These are phyloP conservation scores for Letharia columbiana DNA, from an alignment of 495 filamentous ascomycete species.

Conservation along the genomic window DNA sequence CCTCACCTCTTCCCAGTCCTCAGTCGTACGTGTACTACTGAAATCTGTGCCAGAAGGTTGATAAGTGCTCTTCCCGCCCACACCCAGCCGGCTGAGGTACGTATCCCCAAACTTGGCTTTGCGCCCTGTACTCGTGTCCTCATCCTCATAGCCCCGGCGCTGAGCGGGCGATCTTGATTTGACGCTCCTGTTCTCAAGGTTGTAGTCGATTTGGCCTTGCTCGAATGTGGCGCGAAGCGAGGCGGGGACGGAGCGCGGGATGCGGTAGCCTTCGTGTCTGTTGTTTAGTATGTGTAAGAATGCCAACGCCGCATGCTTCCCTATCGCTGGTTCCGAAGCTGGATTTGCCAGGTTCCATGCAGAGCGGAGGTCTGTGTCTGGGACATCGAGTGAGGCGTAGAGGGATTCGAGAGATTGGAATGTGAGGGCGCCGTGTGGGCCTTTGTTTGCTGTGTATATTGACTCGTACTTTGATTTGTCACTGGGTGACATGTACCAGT, in stretches of 20 bases:
- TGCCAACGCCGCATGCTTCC: slow-evolving; percentile 86
- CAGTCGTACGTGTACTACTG: slow-evolving; percentile 61
- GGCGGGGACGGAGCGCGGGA: slow-evolving; percentile 86
- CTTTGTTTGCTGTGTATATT: slow-evolving; percentile 84
- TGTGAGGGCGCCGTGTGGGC: slow-evolving; percentile 72
- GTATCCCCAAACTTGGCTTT: slow-evolving; percentile 97
- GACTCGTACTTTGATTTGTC: slow-evolving; percentile 91
- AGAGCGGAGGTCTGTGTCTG: slow-evolving; percentile 85
- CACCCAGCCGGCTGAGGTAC: slow-evolving; percentile 82
- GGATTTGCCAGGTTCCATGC: slow-evolving; percentile 98
- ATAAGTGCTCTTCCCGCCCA: slow-evolving; percentile 65
- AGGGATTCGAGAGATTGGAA: slow-evolving; percentile 74
- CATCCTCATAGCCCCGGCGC: slow-evolving; percentile 63
- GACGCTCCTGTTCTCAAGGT: slow-evolving; percentile 57
- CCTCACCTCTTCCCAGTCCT: slow-evolving; percentile 94
- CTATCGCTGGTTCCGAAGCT: slow-evolving; percentile 64
- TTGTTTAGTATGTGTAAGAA: slow-evolving; percentile 95
- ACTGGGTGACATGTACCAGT: slow-evolving; percentile 95
- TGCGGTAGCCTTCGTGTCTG: slow-evolving; percentile 89
- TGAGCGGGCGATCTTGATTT: slow-evolving; percentile 31
- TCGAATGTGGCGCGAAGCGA: slow-evolving; percentile 87
- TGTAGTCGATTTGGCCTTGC: slow-evolving; percentile 89
- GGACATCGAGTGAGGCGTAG: slow-evolving; percentile 86
- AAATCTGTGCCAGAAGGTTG: slow-evolving; percentile 77
- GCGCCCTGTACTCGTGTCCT: slow-evolving; percentile 67